Evolutionary conservation across 805 yeast species (phyloP), one percentile per base, ranked within the genome.

Genomic region (Cyberlindnera euphorbiae): DNA sequence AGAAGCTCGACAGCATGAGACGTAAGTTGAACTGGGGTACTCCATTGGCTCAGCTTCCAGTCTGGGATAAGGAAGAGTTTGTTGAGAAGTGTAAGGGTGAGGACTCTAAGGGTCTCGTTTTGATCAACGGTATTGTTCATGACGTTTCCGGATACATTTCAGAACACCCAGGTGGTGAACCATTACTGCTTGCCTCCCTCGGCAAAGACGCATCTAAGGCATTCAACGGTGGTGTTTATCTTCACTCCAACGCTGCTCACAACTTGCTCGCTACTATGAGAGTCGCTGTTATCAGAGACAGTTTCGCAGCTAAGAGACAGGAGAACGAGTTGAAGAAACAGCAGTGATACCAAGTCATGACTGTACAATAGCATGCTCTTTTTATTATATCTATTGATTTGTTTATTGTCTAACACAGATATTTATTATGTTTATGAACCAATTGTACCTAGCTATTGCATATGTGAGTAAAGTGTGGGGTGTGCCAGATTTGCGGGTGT

Each of bases 171-270:
- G 94, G 94, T 71, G 94, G 94, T 49, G 77, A 73, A 54, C 78
- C 86, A 33, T 66, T 84, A 45, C 61, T 84, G 33, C 68, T 73
- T 50, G 78, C 88, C 25, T 78, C 89, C 3, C 62, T 73, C 42
- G 89, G 90, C 52, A 83, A 82, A 59, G 93, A 84, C 59, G 90
- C 90, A 17, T 80, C 90, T n/a, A 74, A 73, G 56, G 93, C 89
- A 1, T 84, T 84, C 69, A 80, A 81, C 57, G 94, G 94, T 57
- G 89, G 86, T 56, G 93, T 84, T 19, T 84, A 84, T 54, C 77
- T 83, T 8, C 94, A 84, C 58, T 81, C 90, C 8, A 84, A 83
- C 51, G 93, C 94, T 46, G 94, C 93, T 23, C 88, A 82, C 59
- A 84, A 84, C 60, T 65, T 83, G 55, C 71, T 84, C 60, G 87